Conservation (phyloP, 2,329 filamentous ascomycete genomes). For the Trichoderma cornu-damae region DNA sequence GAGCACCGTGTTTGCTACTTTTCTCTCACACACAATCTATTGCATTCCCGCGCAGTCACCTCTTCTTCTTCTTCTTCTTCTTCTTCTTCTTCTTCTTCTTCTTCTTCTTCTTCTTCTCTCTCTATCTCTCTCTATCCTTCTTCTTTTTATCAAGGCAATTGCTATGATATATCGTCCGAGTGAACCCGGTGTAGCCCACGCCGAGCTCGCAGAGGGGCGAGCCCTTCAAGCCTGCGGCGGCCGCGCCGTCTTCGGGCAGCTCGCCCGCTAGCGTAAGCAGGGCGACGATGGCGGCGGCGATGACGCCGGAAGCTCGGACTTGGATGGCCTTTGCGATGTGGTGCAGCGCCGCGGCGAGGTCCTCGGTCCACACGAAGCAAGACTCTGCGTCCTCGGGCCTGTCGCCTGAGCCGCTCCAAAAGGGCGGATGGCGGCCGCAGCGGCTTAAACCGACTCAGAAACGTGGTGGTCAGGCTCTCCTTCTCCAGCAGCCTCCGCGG, state of each 20-base stretch:
- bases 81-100: too few species aligned
- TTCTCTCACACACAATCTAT: too few species aligned
- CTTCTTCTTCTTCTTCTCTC: too few species aligned
- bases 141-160: too few species aligned
- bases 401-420: slow-evolving; percentile 43
- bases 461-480: slow-evolving; percentile 66
- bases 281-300: slow-evolving; percentile 67
- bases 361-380: slow-evolving; percentile 58
- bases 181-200: slow-evolving; percentile 76
- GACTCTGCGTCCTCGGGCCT: slow-evolving; percentile 45
- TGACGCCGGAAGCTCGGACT: slow-evolving; percentile 65
- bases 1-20: too few species aligned
- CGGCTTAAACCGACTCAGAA: slow-evolving; percentile 65
- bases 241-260: slow-evolving; percentile 40
- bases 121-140: too few species aligned
- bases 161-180: too few species aligned
- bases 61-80: too few species aligned
- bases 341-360: slow-evolving; percentile 55
- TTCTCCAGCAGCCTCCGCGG: slow-evolving; percentile 51
- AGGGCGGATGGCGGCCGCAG: slow-evolving; percentile 38
- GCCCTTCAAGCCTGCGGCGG: slow-evolving; percentile 15
- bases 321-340: slow-evolving; percentile 66
- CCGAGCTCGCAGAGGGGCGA: slow-evolving; percentile 51
- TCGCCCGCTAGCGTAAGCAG: slow-evolving; percentile 65
- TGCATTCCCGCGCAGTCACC: too few species aligned